phyloP scores from a whole-genome alignment of 192 early-diverging fungal genomes.

The Mortierella claussenii region DNA sequence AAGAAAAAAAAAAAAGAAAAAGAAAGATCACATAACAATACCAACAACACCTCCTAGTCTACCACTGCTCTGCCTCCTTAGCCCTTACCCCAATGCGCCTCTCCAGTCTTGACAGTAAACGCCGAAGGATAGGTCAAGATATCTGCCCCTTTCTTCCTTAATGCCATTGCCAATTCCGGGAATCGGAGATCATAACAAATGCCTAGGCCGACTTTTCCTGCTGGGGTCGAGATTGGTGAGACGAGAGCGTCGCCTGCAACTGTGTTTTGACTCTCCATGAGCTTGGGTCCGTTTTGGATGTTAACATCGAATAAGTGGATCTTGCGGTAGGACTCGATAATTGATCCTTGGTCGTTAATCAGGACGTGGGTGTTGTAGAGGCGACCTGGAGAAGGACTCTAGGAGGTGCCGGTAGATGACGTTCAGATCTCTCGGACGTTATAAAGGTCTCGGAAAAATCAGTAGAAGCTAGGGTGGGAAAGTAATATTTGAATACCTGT shows the following conservation, averaged over 20 bases:
- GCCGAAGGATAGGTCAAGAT: constrained; percentile 84
- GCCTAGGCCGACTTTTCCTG: constrained; percentile 68
- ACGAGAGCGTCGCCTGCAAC: constrained; percentile 51
- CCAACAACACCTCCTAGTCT: background rate
- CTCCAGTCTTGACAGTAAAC: constrained; percentile 83
- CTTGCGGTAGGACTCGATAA: constrained; percentile 74
- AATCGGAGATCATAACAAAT: constrained; percentile 90
- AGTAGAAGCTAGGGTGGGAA: background rate
- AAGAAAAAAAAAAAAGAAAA: constrained; percentile 1
- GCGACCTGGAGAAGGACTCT: constrained; percentile 38
- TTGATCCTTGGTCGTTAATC: constrained; percentile 65
- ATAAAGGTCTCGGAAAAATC: background rate
- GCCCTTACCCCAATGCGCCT: constrained; percentile 80
- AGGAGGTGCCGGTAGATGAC: background rate
- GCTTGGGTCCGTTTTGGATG: constrained; percentile 58
- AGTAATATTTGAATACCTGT: no score
- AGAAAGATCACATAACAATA: background rate
- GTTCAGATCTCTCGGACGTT: background rate
- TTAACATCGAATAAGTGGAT: constrained; percentile 86
- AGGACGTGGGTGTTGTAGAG: constrained; percentile 79
- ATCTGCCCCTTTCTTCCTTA: constrained; percentile 70
- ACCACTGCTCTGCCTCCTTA: background rate
- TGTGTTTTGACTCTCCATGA: constrained; percentile 60
- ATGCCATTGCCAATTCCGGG: constrained; percentile 70
- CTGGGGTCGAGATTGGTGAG: constrained; percentile 56